These are phyloP conservation scores for Aspergillus indologenus DNA, from an alignment of 495 filamentous ascomycete genomes.

Conservation along the genomic window DNA sequence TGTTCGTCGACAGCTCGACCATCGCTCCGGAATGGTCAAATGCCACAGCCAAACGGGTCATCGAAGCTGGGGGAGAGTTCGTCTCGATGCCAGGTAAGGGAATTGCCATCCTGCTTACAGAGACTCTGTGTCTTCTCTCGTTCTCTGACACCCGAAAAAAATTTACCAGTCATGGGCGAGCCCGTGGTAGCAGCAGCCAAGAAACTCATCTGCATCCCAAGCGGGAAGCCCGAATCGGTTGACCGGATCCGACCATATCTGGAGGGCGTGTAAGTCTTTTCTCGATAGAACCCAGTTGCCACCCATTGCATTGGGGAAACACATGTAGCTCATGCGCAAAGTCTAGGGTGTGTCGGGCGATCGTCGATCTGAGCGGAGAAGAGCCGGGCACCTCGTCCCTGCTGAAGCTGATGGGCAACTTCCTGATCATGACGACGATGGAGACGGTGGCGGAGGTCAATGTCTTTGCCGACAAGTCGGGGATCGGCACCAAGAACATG, in stretches of 20 bases:
- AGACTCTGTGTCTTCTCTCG: neutral
- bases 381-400: neutral
- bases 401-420: slow-evolving; percentile 13
- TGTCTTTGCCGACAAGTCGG: slow-evolving; percentile 8
- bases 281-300: neutral
- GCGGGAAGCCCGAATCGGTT: neutral
- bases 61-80: slow-evolving; percentile 5
- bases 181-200: neutral
- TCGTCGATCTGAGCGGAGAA: slow-evolving; percentile 12
- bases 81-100: slow-evolving; percentile 8
- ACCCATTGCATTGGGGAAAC: neutral
- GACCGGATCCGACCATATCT: slow-evolving; percentile 8
- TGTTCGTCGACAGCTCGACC: slow-evolving; percentile 14
- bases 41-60: slow-evolving; percentile 3
- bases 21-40: neutral
- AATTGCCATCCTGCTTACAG: too few relatives aligned
- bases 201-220: slow-evolving; percentile 6
- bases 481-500: slow-evolving; percentile 7
- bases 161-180: slow-evolving; percentile 12
- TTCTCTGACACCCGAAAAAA: neutral
- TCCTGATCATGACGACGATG: slow-evolving; percentile 12
- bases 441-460: slow-evolving; percentile 11
- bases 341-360: slow-evolving; percentile 1
- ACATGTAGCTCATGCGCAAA: neutral
- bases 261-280: neutral